Evolutionary conservation across 2,329 filamentous ascomycete species (phyloP), one percentile per base, ranked within the genome.

Genomic region (Talaromyces albobiverticillius): DNA sequence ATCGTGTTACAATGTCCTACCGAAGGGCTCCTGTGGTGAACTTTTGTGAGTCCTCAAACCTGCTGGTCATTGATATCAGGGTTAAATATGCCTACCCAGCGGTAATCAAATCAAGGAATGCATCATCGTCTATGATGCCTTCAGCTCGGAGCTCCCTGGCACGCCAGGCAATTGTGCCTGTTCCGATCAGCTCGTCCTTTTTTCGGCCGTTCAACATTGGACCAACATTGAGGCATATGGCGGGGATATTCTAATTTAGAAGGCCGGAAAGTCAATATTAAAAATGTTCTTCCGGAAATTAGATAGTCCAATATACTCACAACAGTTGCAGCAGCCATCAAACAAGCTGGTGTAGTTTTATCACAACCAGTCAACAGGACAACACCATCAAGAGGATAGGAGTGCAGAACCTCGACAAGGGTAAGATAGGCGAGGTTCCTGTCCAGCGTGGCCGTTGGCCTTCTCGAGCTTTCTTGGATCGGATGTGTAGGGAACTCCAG

Each of bases 1-100:
- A 80, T 80, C 16, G 76, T 79, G 60, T 79, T 79, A 61, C 78
- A 80, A 57, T 78, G 76, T 32, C 74, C 77, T 5, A 68, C 72
- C 2, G 72, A 77, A 1, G 74, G 77, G 5, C 74, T 74, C 18
- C 73, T 73, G n/a, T n/a, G 14, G 18, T 18, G 13, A 29, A 29
- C 26, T 29, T 49, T n/a, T 31, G 18, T 20, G 11, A 26, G 22
- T 5, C 5, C 26, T 29, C 5, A 10, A 29, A 29, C 5, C 26
- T n/a, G n/a, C n/a, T n/a, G n/a, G 26, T 10, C 26, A 29, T 6
- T 29, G 10, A 29, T 6, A 6, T 29, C 10, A 10, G 10, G 10
- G 25, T 18, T 46, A 16, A 53, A 48, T 51, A 52, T 6, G 57
- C 66, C 50, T 64, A 72, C 68, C 71, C 71, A 59, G 64, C 61